Conservation (phyloP, 495 filamentous ascomycete species). For the Penicillium angulare region DNA sequence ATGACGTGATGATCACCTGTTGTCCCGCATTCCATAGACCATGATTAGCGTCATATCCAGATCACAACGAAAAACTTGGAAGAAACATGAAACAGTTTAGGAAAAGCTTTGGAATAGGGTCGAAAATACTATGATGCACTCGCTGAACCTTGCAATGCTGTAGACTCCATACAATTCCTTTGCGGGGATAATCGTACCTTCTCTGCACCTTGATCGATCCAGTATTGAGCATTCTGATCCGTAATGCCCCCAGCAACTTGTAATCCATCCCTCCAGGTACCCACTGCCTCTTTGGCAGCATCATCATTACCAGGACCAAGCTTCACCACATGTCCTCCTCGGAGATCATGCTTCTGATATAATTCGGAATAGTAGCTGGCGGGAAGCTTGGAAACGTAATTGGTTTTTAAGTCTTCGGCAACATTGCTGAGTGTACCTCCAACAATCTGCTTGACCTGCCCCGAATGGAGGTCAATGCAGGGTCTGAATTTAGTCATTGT, state of each 20-base stretch:
- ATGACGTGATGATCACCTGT: constrained; percentile 88
- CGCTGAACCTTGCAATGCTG: background rate
- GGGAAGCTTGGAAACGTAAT: constrained; percentile 81
- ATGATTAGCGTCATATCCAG: constrained; percentile 14
- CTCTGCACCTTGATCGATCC: constrained; percentile 85
- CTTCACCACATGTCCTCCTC: constrained; percentile 92
- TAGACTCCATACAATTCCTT: background rate
- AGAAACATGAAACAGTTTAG: background rate
- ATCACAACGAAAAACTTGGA: constrained; percentile 1
- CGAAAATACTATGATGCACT: background rate
- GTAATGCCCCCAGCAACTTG: constrained; percentile 93
- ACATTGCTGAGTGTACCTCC: constrained; percentile 80
- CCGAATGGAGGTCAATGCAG: constrained; percentile 95
- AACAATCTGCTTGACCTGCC: constrained; percentile 96
- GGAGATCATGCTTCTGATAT: constrained; percentile 69
- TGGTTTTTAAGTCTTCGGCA: constrained; percentile 72
- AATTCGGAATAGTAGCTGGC: constrained; percentile 75
- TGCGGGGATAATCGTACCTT: constrained; percentile 60
- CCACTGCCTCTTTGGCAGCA: constrained; percentile 73
- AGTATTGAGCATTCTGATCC: constrained; percentile 75
- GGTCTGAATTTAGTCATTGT: constrained; percentile 91
- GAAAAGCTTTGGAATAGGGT: background rate
- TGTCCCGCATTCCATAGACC: constrained; percentile 16
- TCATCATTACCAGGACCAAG: constrained; percentile 83
- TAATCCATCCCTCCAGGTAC: constrained; percentile 69